phyloP scores from a whole-genome alignment of 805 yeast genomes.

The Zygosaccharomyces lentus region DNA sequence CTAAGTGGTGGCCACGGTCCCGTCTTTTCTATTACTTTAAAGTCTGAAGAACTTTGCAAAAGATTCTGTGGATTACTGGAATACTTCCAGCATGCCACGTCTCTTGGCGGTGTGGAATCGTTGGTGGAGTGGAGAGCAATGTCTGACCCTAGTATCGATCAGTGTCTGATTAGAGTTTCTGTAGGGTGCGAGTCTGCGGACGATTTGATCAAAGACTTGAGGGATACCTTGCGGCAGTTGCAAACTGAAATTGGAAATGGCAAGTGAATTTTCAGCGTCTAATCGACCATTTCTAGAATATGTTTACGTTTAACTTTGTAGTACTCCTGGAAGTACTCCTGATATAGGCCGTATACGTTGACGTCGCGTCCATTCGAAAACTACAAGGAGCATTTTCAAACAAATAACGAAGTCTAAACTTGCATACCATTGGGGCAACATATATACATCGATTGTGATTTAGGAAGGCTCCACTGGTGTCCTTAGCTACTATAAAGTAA shows the following conservation, averaged over 20 bases:
- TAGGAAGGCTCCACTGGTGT: background rate
- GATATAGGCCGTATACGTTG: conserved; percentile 1
- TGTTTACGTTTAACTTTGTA: background rate
- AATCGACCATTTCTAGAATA: background rate
- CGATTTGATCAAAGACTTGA: conserved; percentile 72
- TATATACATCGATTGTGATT: background rate
- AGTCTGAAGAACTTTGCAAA: conserved; percentile 51
- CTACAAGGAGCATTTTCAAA: conserved; percentile 9
- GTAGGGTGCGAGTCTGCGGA: conserved; percentile 74
- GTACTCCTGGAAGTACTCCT: background rate
- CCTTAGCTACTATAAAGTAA: background rate
- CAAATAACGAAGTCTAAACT: background rate
- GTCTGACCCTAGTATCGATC: conserved; percentile 54
- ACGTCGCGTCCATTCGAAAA: conserved; percentile 10
- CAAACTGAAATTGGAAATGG: background rate
- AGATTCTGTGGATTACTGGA: conserved; percentile 59
- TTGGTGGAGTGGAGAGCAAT: conserved; percentile 87
- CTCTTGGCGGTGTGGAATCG: conserved; percentile 89
- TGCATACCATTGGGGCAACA: background rate
- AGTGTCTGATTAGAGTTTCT: conserved; percentile 65
- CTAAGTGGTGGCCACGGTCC: conserved; percentile 66
- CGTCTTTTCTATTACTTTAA: conserved; percentile 62
- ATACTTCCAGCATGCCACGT: conserved; percentile 85
- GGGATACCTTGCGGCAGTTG: conserved; percentile 40
- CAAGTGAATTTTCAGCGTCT: background rate